Conservation (phyloP, 306 rosid species). For the Gleditsia sinensis region DNA sequence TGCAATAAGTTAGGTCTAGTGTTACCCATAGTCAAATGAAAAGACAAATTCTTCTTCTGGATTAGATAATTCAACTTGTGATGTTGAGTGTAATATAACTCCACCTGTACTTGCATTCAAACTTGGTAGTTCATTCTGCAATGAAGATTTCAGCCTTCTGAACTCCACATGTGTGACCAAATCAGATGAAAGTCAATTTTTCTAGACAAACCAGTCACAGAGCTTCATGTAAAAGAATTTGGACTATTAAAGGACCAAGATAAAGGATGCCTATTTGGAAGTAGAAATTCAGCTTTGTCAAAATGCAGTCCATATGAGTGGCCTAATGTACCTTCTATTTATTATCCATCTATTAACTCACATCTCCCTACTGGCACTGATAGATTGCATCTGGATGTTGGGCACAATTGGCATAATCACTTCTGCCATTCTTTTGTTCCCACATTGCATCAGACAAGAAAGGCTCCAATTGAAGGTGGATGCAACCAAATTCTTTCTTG, state of each 20-base stretch:
- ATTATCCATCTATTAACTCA: conserved; percentile 71
- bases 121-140: conserved; percentile 38
- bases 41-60: conserved; percentile 40
- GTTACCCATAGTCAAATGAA: conserved; percentile 46
- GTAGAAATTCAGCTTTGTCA: conserved; percentile 53
- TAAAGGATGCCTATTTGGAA: conserved; percentile 50
- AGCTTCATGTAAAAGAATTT: conserved; percentile 53
- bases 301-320: conserved; percentile 78
- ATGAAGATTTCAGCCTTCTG: conserved; percentile 38
- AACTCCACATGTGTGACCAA: conserved; percentile 34
- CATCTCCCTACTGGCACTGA: conserved; percentile 91
- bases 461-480: conserved; percentile 62
- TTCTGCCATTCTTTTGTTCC: conserved; percentile 80
- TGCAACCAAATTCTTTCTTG: conserved; percentile 67
- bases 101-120: conserved; percentile 45
- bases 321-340: conserved; percentile 82
- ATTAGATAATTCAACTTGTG: conserved; percentile 41
- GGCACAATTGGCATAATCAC: conserved; percentile 92
- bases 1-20: conserved; percentile 31
- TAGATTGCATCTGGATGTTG: conserved; percentile 92
- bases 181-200: conserved; percentile 44
- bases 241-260: conserved; percentile 48
- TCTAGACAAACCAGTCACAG: conserved; percentile 53
- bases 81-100: conserved; percentile 38
- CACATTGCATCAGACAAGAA: conserved; percentile 68